Conservation (phyloP, 108 stramenopile genomes). For the Stephanodiscus triporus region DNA sequence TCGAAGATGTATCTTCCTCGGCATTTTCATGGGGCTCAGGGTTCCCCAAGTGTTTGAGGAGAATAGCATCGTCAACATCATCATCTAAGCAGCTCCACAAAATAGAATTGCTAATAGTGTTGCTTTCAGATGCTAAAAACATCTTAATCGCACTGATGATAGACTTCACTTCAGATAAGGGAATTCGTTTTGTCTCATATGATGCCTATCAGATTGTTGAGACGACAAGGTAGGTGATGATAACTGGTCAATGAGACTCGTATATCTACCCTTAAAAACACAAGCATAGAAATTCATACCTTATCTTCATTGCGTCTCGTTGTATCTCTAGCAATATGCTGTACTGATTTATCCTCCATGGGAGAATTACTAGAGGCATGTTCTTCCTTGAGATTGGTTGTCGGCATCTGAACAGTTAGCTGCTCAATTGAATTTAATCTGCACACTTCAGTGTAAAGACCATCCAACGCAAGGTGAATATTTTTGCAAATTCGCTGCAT, state of each 20-base stretch:
- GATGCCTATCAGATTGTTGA: background rate
- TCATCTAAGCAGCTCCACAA: constrained; percentile 41
- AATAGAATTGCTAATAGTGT: constrained; percentile 17
- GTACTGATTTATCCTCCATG: background rate
- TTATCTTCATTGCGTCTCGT: background rate
- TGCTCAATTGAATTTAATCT: constrained; percentile 3
- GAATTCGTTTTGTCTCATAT: constrained; percentile 18
- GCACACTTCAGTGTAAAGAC: constrained; percentile 16
- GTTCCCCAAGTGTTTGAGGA: constrained; percentile 6
- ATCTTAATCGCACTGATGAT: constrained; percentile 3
- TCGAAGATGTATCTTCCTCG: background rate
- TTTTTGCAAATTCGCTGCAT: constrained; percentile 36
- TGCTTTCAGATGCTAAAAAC: constrained; percentile 24
- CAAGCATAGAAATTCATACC: background rate
- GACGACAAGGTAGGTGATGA: background rate
- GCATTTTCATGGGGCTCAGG: background rate
- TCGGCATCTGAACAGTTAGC: background rate
- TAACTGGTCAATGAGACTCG: background rate
- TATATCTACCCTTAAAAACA: background rate
- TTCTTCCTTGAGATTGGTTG: background rate
- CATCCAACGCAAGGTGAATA: constrained; percentile 16
- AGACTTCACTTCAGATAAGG: constrained; percentile 19
- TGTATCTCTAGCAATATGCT: background rate
- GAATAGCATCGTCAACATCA: constrained; percentile 23
- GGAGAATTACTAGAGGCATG: background rate